Conservation (phyloP, 1,139 yeast genomes). For the Nakaseomyces glabratus region DNA sequence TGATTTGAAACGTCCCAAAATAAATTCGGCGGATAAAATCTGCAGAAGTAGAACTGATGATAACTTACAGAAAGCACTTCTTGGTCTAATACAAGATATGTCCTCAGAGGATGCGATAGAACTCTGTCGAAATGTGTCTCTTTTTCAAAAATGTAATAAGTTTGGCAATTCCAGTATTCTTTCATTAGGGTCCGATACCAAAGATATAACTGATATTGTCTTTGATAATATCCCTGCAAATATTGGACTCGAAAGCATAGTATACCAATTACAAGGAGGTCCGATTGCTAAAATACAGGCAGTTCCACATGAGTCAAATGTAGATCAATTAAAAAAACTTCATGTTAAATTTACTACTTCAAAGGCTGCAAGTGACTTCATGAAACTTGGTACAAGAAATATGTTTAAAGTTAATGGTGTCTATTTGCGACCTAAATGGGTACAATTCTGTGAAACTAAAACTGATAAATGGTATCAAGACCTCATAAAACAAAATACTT, state of each 20-base stretch:
- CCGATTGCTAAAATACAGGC: conserved; percentile 50
- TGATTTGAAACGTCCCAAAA: neutral
- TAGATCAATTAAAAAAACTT: conserved; percentile 21
- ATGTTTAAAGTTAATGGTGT: conserved; percentile 55
- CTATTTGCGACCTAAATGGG: conserved; percentile 36
- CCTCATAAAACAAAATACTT: conserved; percentile 1
- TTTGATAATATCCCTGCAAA: conserved; percentile 34
- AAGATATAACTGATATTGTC: conserved; percentile 18
- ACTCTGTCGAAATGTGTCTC: neutral
- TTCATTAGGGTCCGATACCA: neutral
- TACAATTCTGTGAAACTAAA: conserved; percentile 15
- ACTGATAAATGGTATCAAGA: conserved; percentile 2
- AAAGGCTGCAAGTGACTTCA: conserved; percentile 49
- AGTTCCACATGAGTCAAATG: conserved; percentile 12
- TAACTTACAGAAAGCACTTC: neutral
- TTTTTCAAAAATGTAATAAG: neutral
- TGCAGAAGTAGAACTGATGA: neutral
- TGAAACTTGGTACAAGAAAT: conserved; percentile 46
- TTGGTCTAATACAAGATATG: conserved; percentile 10
- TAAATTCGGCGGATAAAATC: neutral
- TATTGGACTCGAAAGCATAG: conserved; percentile 42
- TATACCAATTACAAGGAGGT: conserved; percentile 64
- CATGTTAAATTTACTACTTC: conserved; percentile 48
- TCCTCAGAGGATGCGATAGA: neutral
- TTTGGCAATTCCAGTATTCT: neutral